phyloP scores from a whole-genome alignment of 2,329 filamentous ascomycete genomes.

The Neocatenulostroma microsporum region DNA sequence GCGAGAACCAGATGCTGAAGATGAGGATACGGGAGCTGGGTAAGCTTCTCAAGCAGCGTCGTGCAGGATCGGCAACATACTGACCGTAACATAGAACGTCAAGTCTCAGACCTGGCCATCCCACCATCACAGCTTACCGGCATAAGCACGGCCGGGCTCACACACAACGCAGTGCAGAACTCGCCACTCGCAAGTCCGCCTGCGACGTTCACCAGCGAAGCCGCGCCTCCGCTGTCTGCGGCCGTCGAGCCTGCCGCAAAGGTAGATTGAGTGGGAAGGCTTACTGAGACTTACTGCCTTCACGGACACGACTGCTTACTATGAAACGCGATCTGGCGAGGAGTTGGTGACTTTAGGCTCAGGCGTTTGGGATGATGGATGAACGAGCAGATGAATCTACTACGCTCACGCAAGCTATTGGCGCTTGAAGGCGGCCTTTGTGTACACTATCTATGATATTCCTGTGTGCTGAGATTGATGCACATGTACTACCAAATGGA shows the following conservation, averaged over 20 bases:
- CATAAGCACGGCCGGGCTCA: not conserved
- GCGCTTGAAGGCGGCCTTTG: too few relatives aligned
- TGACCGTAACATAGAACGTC: constrained; percentile 11
- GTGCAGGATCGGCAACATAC: not conserved
- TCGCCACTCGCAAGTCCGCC: constrained; percentile 12
- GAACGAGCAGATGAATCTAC: too few relatives aligned
- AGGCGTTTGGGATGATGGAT: too few relatives aligned
- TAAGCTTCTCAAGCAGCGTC: constrained; percentile 29
- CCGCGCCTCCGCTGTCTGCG: not conserved
- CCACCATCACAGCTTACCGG: constrained; percentile 2
- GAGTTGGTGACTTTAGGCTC: constrained; percentile 3
- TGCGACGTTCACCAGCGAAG: constrained; percentile 7
- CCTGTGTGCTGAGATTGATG: too few relatives aligned
- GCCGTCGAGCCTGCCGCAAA: not conserved
- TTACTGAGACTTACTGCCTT: too few relatives aligned
- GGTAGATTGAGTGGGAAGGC: not conserved
- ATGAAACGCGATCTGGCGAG: not conserved
- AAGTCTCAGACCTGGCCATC: constrained; percentile 10
- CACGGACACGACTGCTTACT: too few relatives aligned
- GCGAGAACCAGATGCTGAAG: constrained; percentile 77
- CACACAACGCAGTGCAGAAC: constrained; percentile 6
- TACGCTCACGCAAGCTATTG: too few relatives aligned
- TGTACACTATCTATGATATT: too few relatives aligned
- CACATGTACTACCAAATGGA: too few relatives aligned
- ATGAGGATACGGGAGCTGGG: constrained; percentile 66